phyloP scores from a whole-genome alignment of 352 stramenopile genomes.

The Paralagenidium karlingii region DNA sequence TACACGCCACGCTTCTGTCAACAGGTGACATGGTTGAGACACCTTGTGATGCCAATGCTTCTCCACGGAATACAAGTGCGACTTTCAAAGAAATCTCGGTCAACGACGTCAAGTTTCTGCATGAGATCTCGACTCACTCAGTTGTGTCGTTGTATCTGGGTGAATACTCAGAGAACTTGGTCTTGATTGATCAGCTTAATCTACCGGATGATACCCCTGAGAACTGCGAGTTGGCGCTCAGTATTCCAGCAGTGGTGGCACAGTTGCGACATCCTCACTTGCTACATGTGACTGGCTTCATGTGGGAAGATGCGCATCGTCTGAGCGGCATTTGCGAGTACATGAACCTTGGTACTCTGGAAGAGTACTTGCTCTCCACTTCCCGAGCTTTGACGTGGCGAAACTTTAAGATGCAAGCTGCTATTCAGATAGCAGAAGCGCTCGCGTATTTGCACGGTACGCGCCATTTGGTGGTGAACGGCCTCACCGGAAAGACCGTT shows the following conservation, averaged over 20 bases:
- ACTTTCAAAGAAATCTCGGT: slow-evolving; percentile 42
- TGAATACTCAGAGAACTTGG: slow-evolving; percentile 28
- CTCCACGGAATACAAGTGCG: no score
- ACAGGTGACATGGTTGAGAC: no score
- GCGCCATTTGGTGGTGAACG: slow-evolving; percentile 58
- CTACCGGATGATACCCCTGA: slow-evolving; percentile 34
- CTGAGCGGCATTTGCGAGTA: slow-evolving; percentile 58
- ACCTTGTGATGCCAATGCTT: no score
- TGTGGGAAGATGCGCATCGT: slow-evolving; percentile 39
- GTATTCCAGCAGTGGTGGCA: slow-evolving; percentile 39
- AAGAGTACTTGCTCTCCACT: slow-evolving; percentile 29
- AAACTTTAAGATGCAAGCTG: slow-evolving; percentile 69
- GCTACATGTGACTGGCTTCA: slow-evolving; percentile 39
- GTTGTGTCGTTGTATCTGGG: slow-evolving; percentile 29
- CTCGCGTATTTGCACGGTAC: slow-evolving; percentile 73
- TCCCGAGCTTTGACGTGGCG: slow-evolving; percentile 38
- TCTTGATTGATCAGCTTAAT: slow-evolving; percentile 42
- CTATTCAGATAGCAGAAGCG: slow-evolving; percentile 38
- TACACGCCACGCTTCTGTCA: no score
- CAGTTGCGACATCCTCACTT: slow-evolving; percentile 60
- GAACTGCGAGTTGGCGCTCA: slow-evolving; percentile 37
- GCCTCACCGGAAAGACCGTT: slow-evolving; percentile 46
- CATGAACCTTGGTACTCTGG: slow-evolving; percentile 56
- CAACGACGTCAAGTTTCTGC: slow-evolving; percentile 19
- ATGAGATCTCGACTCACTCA: slow-evolving; percentile 25